phyloP scores from a whole-genome alignment of 2,329 filamentous ascomycete species.

The Myriosclerotinia scirpicola region DNA sequence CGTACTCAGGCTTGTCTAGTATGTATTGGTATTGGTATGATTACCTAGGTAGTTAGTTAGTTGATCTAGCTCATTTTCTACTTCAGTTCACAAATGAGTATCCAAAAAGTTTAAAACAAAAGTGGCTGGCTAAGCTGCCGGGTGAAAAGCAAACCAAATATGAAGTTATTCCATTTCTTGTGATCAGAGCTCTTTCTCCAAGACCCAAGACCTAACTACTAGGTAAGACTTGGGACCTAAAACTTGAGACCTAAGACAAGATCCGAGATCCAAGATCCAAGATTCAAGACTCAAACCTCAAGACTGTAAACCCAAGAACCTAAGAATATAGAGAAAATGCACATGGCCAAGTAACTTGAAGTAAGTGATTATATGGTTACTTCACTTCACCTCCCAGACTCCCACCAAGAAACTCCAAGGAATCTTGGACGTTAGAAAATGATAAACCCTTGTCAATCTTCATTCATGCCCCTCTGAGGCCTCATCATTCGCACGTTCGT shows the following conservation, averaged over 20 bases:
- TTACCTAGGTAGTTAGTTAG: no score
- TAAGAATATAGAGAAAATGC: not conserved
- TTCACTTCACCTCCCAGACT: no score
- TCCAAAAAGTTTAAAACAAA: no score
- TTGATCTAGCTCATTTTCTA: not conserved
- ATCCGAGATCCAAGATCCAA: no score
- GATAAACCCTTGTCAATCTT: not conserved
- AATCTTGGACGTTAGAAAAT: slow-evolving; percentile 3
- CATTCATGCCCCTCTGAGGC: slow-evolving; percentile 2
- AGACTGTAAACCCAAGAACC: not conserved
- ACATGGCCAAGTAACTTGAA: slow-evolving; percentile 5
- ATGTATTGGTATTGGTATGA: no score
- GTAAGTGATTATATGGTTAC: not conserved
- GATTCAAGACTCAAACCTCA: no score
- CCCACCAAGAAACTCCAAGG: not conserved
- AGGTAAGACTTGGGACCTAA: no score
- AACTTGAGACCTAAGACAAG: no score
- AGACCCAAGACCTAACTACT: not conserved
- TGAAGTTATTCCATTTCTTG: not conserved
- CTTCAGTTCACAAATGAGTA: no score
- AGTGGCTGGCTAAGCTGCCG: no score
- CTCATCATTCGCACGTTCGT: slow-evolving; percentile 3
- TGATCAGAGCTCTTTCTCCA: slow-evolving; percentile 8
- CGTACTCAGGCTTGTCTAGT: no score
- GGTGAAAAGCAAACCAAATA: not conserved